Percentiles rank a stretch among this genome's conserved stretches.
Evolutionary conservation across 73 alveolate species (phyloP).

Genomic region (Paramecium primaurelia): DNA sequence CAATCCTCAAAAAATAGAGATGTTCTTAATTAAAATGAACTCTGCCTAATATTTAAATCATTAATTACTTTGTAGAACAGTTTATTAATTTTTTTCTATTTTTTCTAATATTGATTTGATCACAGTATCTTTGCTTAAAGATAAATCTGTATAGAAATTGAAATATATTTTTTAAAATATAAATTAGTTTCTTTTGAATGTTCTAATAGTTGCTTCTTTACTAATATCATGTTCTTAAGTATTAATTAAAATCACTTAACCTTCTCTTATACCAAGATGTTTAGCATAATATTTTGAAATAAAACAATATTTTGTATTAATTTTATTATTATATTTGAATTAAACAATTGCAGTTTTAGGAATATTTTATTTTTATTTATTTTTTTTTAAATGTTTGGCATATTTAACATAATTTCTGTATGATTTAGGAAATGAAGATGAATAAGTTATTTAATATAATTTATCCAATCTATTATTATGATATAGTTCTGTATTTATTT

Average conservation of each 20-base stretch:
- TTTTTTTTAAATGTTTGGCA: background rate
- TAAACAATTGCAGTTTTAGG: background rate
- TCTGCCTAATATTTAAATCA: background rate
- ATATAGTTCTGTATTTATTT: background rate
- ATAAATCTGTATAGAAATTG: background rate
- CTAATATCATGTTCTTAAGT: background rate
- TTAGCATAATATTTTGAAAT: background rate
- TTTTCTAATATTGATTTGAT: background rate
- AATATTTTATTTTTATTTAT: background rate
- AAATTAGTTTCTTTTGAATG: background rate
- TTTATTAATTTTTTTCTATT: background rate
- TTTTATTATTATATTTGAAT: background rate
- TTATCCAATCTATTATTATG: constrained; percentile 15
- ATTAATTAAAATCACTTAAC: background rate
- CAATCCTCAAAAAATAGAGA: background rate
- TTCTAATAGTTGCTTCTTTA: background rate
- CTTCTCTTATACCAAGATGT: background rate
- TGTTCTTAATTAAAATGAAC: background rate
- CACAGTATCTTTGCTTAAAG: background rate
- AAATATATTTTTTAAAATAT: background rate
- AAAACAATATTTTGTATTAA: background rate
- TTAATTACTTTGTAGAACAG: background rate
- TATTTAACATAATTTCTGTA: background rate
- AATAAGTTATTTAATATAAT: background rate
- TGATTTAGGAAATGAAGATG: background rate